Evolutionary conservation across 2,329 filamentous ascomycete species (phyloP), one percentile per base, ranked within the genome.

Genomic region (Cryphonectria nitschkei): DNA sequence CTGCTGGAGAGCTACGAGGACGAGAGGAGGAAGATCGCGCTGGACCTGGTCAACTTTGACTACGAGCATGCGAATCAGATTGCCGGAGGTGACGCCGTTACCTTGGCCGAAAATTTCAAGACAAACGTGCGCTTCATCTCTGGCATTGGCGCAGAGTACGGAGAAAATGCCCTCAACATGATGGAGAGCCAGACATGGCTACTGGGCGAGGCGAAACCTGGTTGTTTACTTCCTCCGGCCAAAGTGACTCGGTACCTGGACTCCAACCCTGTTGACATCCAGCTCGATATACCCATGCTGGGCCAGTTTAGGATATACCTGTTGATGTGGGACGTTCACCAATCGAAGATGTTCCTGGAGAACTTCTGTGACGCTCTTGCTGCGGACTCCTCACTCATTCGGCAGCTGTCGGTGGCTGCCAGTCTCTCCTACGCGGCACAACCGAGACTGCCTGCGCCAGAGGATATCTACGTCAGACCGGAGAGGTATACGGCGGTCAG

Each of bases 291-390:
- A 61, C 92, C 92, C 1, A 87, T 93, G 80, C 83, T 94, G 7
- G 90, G 92, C 37, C 92, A 95, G 76, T 95, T 94, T 82, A 87
- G 91, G 65, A 87, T 94, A 62, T 94, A 92, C 78, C 85, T 94
- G 72, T 86, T 95, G 72, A 87, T 89, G 72, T 88, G 87, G 76
- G 85, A 93, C 75, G 83, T 93, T 2, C 82, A 85, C 68, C 79
- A 84, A 43, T 84, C 86, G 3, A 82, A 82, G 68, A 81, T 82
- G 0, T 93, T 93, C 79, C 82, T 94, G 34, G 82, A 86, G 8
- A 84, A 82, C 0, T 84, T 93, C 56, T 91, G 87, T 74, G 80
- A 84, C 37, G 81, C 85, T 13, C 83, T 92, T 65, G 83, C 84
- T 1, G 82, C 84, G 1, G 77, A 79, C 39, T 80, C 81, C 7